Evolutionary conservation across 805 yeast species (phyloP).

Genomic region (Cyberlindnera japonica): DNA sequence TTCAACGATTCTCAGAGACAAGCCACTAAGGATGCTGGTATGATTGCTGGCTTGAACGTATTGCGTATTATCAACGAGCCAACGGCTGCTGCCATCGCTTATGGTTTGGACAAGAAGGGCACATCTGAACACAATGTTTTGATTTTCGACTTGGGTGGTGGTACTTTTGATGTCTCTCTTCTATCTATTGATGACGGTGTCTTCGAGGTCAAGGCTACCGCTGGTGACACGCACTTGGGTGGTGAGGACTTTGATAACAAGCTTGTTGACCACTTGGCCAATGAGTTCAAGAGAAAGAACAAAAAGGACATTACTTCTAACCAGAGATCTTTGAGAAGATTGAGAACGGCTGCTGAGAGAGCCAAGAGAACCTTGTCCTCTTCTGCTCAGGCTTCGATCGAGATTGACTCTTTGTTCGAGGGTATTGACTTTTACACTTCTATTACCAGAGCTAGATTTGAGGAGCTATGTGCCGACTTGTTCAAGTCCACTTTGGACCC

Average conservation of each 20-base stretch:
- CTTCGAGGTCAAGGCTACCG: constrained; percentile 1
- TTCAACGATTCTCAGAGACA: constrained; percentile 24
- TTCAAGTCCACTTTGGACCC: constrained; percentile 73
- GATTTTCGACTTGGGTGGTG: constrained; percentile 1
- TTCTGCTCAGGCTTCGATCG: constrained; percentile 94
- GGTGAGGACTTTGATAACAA: constrained; percentile 99
- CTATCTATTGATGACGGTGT: constrained; percentile 1
- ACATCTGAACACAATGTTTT: background rate
- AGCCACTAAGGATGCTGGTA: constrained; percentile 23
- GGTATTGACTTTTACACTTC: constrained; percentile 98
- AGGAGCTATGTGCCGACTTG: constrained; percentile 93
- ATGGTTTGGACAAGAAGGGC: constrained; percentile 76
- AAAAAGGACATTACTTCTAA: constrained; percentile 89
- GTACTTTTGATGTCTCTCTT: constrained; percentile 1
- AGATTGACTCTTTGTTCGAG: constrained; percentile 93
- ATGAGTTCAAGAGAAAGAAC: constrained; percentile 97
- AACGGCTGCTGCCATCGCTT: constrained; percentile 39
- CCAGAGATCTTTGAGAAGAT: constrained; percentile 98
- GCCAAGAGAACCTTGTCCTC: constrained; percentile 98
- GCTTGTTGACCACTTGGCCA: constrained; percentile 88
- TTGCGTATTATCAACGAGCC: constrained; percentile 23
- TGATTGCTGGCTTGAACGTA: constrained; percentile 22
- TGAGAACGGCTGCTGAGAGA: constrained; percentile 98
- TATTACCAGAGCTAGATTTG: constrained; percentile 97
- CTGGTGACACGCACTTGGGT: constrained; percentile 70